Evolutionary conservation across 768 basidiomycete genomes (phyloP), one percentile per base, ranked within the genome.

Genomic region (Lyophyllum shimeji): DNA sequence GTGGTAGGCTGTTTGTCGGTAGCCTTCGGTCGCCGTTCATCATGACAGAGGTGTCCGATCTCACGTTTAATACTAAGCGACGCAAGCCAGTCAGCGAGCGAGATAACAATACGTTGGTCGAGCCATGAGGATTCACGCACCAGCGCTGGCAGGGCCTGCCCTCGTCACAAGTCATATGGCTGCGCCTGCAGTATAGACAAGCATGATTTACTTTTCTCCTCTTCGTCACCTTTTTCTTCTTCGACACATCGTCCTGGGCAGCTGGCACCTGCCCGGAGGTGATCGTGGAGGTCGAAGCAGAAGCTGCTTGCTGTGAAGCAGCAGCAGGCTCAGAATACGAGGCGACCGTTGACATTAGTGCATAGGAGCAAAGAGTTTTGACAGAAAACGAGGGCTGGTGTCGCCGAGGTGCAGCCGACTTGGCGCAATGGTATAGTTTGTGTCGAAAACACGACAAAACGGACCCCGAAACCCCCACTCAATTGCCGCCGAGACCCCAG

Each of bases 161-260:
- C 64, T 92, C 91, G 67, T 93, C 91, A 74, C 91, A 93, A 7
- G 89, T 91, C 90, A 93, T 91, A 82, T 91, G 90, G 77, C 91
- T 93, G 57, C 92, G 78, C 67, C 93, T 81, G 73, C 94, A 97
- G 71, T 95, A 97, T 42, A 97, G 75, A 68, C 94, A 97, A 5
- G 95, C 94, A 74, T 95, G 93, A 69, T 93, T 93, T 56, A 93
- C 91, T 69, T 95, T 95, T 53, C 91, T 76, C 59, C 92, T 75
- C 72, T 90, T 91, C 11, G 83, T 65, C 39, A 40, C 39, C 39
- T 40, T 40, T 18, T 40, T 40, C 39, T 40, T 40, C n/a, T 18
- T 40, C 39, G 39, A 40, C 15, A 2, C 39, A 18, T 40, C 39
- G 39, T 40, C 39, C n/a, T n/a, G 39, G 17, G 39, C 15, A 40